Percentiles rank a stretch among this genome's conserved stretches.
phyloP scores from a whole-genome alignment of 805 yeast genomes.

The Saturnispora mendoncae region DNA sequence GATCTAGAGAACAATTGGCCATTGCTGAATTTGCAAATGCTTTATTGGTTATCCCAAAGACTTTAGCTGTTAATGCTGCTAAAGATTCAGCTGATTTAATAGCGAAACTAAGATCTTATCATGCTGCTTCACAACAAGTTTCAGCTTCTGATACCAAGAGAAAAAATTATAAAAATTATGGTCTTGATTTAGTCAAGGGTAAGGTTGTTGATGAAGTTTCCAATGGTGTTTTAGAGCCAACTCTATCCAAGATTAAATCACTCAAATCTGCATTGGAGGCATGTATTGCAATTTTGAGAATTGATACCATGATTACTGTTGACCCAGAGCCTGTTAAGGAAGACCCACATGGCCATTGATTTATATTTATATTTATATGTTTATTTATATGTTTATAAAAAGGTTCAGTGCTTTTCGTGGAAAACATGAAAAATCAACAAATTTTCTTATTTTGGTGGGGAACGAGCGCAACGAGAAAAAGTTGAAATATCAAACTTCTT shows the following conservation, averaged over 20 bases:
- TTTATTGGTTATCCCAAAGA: slow-evolving; percentile 86
- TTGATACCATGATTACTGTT: slow-evolving; percentile 96
- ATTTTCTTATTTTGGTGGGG: no score
- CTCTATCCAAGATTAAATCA: slow-evolving; percentile 84
- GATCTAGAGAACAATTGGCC: slow-evolving; percentile 95
- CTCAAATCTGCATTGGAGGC: slow-evolving; percentile 96
- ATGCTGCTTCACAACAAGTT: slow-evolving; percentile 88
- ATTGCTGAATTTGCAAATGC: slow-evolving; percentile 96
- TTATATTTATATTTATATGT: not conserved
- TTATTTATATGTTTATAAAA: not conserved
- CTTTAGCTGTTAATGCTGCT: slow-evolving; percentile 94
- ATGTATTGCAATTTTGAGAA: slow-evolving; percentile 92
- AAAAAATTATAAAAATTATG: slow-evolving; percentile 81
- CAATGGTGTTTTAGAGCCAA: slow-evolving; percentile 92
- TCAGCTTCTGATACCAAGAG: slow-evolving; percentile 76
- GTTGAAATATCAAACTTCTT: not conserved
- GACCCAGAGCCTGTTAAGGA: slow-evolving; percentile 92
- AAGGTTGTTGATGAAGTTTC: slow-evolving; percentile 78
- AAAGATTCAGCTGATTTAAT: slow-evolving; percentile 92
- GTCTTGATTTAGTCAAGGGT: slow-evolving; percentile 85
- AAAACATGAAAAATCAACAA: no score
- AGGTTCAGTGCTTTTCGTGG: no score
- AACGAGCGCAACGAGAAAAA: slow-evolving; percentile 12
- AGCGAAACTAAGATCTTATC: slow-evolving; percentile 92
- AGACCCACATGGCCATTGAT: slow-evolving; percentile 74